phyloP scores from a whole-genome alignment of 164 flowering plant species.

The Macadamia tetraphylla region DNA sequence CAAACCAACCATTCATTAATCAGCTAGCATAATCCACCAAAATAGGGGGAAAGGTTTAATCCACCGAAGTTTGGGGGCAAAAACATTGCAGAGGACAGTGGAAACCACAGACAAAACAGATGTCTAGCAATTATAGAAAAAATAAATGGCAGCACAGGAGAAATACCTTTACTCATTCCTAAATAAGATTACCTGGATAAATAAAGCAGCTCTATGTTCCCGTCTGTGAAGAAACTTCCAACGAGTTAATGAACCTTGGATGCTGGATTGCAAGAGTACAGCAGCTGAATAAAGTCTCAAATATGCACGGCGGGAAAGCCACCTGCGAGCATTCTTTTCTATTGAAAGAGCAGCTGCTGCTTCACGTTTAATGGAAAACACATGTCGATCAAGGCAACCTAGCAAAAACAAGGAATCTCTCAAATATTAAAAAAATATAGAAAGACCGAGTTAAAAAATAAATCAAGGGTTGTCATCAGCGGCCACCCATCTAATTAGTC shows the following conservation, averaged over 20 bases:
- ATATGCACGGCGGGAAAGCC: slow-evolving; percentile 52
- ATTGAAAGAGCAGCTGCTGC: slow-evolving; percentile 58
- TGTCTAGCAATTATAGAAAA: background rate
- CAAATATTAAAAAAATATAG: background rate
- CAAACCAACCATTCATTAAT: no score
- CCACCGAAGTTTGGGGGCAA: no score
- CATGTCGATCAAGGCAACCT: slow-evolving; percentile 68
- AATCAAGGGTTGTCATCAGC: no score
- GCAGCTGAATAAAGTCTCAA: slow-evolving; percentile 43
- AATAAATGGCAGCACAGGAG: background rate
- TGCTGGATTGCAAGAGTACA: slow-evolving; percentile 55
- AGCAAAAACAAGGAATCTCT: slow-evolving; percentile 8
- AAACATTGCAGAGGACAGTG: no score
- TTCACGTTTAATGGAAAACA: slow-evolving; percentile 43
- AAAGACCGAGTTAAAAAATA: background rate
- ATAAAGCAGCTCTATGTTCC: slow-evolving; percentile 67
- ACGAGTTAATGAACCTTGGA: slow-evolving; percentile 60
- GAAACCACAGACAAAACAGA: no score
- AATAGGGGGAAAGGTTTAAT: no score
- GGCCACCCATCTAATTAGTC: background rate
- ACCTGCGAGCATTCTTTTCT: slow-evolving; percentile 62
- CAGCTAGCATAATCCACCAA: no score
- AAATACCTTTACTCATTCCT: background rate
- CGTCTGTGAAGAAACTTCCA: slow-evolving; percentile 41
- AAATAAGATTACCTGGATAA: slow-evolving; percentile 67